Conservation (phyloP, 176 grass and related monocot species). For the Triticum dicoccoides region DNA sequence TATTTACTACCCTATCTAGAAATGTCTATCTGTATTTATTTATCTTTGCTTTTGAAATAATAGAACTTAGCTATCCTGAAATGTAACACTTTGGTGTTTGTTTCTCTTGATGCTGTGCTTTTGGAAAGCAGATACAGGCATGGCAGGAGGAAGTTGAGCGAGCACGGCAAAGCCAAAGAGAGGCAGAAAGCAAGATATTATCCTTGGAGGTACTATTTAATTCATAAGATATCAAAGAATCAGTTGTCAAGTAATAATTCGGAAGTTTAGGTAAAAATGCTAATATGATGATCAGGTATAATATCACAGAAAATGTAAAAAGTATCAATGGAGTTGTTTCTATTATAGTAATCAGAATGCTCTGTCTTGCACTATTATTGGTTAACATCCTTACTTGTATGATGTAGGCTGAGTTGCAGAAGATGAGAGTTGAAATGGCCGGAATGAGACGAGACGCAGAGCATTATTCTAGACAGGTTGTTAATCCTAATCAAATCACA, state of each 20-base stretch:
- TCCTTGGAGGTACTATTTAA: constrained; percentile 71
- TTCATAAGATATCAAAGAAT: constrained; percentile 26
- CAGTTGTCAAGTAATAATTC: constrained; percentile 2
- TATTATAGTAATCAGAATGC: constrained; percentile 15
- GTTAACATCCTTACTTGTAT: constrained; percentile 5
- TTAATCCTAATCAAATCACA: neutral
- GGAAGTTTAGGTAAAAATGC: neutral
- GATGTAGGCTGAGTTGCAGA: constrained; percentile 90
- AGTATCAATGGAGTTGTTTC: neutral
- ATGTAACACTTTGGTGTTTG: neutral
- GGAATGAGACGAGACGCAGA: constrained; percentile 98
- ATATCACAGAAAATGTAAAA: neutral
- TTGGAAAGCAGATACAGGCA: constrained; percentile 74
- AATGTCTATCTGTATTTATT: neutral
- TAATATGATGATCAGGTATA: constrained; percentile 13
- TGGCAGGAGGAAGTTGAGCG: constrained; percentile 98
- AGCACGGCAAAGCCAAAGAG: constrained; percentile 91
- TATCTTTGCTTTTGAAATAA: constrained; percentile 3
- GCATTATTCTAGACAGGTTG: constrained; percentile 98
- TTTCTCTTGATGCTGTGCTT: constrained; percentile 29
- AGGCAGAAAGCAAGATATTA: constrained; percentile 82
- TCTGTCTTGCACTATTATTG: constrained; percentile 28
- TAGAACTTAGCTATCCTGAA: neutral
- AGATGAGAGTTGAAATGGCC: constrained; percentile 99
- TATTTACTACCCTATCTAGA: neutral